Conservation (phyloP, 1,139 yeast genomes). For the Kodamaea plutei region DNA sequence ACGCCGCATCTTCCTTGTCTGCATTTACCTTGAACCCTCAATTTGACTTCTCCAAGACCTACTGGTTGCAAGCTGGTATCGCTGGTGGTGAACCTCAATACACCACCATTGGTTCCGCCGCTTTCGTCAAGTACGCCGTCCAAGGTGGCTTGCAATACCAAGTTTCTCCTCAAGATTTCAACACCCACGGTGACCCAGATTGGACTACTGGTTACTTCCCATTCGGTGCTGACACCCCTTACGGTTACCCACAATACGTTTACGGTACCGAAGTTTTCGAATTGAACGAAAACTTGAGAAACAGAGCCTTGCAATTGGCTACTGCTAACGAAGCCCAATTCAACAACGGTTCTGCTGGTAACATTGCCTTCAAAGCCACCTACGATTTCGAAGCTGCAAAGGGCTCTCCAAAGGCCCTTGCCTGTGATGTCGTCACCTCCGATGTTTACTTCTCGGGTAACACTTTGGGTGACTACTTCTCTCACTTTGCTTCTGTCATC, state of each 20-base stretch:
- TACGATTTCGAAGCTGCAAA: constrained; percentile 50
- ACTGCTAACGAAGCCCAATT: constrained; percentile 30
- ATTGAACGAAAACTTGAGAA: constrained; percentile 54
- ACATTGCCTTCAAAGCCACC: constrained; percentile 42
- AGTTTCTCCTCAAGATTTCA: constrained; percentile 43
- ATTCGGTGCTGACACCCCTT: constrained; percentile 49
- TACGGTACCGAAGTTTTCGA: constrained; percentile 68
- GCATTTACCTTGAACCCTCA: constrained; percentile 52
- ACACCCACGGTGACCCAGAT: constrained; percentile 46
- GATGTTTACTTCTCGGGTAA: constrained; percentile 61
- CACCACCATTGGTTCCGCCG: constrained; percentile 51
- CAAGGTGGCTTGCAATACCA: constrained; percentile 62
- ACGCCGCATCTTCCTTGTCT: constrained; percentile 59
- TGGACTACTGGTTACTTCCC: constrained; percentile 63
- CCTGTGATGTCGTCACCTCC: constrained; percentile 59
- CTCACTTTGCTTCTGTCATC: constrained; percentile 43
- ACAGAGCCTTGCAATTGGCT: constrained; percentile 55
- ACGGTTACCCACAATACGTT: constrained; percentile 49
- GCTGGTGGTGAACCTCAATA: constrained; percentile 59
- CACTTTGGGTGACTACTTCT: constrained; percentile 47
- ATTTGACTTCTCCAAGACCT: constrained; percentile 57
- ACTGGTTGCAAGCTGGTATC: constrained; percentile 62
- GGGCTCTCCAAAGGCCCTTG: constrained; percentile 43
- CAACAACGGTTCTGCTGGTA: constrained; percentile 45
- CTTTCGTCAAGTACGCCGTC: constrained; percentile 59